Percentiles rank a stretch among this genome's conserved stretches.
Evolutionary conservation across 1,284 basidiomycete species (phyloP).

Genomic region (Blastosporella zonata): DNA sequence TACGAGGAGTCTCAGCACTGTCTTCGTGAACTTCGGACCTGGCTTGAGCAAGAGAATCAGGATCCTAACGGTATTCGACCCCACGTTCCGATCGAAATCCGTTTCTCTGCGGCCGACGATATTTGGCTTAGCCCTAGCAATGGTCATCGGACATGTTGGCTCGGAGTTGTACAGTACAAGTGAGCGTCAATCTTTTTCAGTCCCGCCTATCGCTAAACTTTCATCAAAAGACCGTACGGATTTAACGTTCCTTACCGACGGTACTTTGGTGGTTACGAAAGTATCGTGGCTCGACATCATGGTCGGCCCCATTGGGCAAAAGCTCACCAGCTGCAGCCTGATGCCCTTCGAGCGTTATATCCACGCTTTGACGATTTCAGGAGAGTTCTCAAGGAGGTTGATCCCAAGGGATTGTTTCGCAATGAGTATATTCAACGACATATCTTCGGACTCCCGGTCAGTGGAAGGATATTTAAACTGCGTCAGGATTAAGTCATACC

Average conservation of each 20-base stretch:
- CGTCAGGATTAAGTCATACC: constrained; percentile 18
- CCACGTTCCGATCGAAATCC: constrained; percentile 93
- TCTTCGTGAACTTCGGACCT: constrained; percentile 71
- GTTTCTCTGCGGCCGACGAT: constrained; percentile 86
- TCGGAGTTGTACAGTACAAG: constrained; percentile 96
- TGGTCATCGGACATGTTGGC: constrained; percentile 84
- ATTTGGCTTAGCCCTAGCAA: constrained; percentile 92
- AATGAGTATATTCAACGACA: constrained; percentile 80
- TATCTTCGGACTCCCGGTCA: constrained; percentile 58
- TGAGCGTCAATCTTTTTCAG: constrained; percentile 37
- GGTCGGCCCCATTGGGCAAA: constrained; percentile 99
- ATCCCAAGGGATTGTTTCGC: constrained; percentile 79
- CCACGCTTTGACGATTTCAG: constrained; percentile 85
- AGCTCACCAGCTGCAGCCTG: constrained; percentile 76
- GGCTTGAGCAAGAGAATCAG: constrained; percentile 69
- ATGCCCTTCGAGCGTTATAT: constrained; percentile 68
- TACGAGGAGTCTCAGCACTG: constrained; percentile 62
- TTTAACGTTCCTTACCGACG: constrained; percentile 83
- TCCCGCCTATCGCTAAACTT: constrained; percentile 11
- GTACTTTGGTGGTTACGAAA: constrained; percentile 81
- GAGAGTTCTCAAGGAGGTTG: constrained; percentile 65
- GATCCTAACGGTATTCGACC: constrained; percentile 75
- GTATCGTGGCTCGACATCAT: constrained; percentile 67
- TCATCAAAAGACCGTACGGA: constrained; percentile 75
- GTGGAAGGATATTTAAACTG: constrained; percentile 54